Evolutionary conservation across 768 basidiomycete genomes (phyloP).

Genomic region (Gautieria morchelliformis): DNA sequence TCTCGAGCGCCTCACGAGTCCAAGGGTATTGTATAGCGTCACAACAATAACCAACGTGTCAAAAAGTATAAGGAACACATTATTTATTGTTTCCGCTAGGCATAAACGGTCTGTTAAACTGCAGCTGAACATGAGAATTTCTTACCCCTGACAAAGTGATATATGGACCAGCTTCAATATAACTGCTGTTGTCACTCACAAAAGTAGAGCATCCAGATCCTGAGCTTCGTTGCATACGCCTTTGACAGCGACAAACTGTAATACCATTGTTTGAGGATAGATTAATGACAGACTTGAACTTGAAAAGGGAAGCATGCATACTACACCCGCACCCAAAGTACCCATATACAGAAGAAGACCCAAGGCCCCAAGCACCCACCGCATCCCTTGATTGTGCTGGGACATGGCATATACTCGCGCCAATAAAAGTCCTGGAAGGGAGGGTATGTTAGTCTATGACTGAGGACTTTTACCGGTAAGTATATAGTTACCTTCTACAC

Average conservation of each 20-base stretch:
- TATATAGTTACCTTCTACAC: too few species aligned
- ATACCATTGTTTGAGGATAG: not conserved
- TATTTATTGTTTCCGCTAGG: not conserved
- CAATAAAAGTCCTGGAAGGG: not conserved
- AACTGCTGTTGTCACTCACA: too few species aligned
- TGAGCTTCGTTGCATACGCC: too few species aligned
- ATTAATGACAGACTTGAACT: not conserved
- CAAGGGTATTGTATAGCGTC: not conserved
- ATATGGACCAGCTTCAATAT: not conserved
- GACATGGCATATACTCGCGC: not conserved
- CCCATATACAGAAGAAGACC: not conserved
- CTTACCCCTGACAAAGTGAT: not conserved
- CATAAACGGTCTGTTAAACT: not conserved
- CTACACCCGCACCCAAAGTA: not conserved
- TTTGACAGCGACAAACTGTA: too few species aligned
- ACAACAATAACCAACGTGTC: not conserved
- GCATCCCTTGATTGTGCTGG: not conserved
- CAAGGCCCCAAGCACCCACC: not conserved
- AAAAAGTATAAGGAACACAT: not conserved
- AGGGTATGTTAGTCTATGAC: too few species aligned
- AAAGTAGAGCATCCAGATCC: too few species aligned
- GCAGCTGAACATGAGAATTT: not conserved
- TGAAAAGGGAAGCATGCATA: not conserved
- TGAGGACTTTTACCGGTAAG: too few species aligned
- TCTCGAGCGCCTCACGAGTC: not conserved